Conservation (phyloP, 352 stramenopile species). For the Halophytophthora batemanensis region DNA sequence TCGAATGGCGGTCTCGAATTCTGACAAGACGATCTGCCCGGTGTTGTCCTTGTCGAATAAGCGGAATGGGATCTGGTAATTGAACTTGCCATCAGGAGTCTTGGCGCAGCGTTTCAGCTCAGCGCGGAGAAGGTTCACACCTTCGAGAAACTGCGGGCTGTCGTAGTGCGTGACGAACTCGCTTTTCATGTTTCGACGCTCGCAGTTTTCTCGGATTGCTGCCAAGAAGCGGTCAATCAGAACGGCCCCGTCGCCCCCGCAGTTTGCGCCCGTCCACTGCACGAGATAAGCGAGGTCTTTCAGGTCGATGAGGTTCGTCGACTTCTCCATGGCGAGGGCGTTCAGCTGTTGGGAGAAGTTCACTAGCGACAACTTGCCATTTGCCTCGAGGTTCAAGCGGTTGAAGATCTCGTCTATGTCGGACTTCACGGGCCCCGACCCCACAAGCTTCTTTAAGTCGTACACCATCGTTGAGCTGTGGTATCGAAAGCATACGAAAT, state of each 20-base stretch:
- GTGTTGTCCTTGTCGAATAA: conserved; percentile 74
- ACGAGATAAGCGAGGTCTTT: conserved; percentile 77
- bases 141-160: conserved; percentile 73
- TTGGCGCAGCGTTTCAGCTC: conserved; percentile 78
- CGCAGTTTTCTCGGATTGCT: conserved; percentile 57
- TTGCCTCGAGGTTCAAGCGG: conserved; percentile 66
- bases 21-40: conserved; percentile 62
- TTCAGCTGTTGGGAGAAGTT: conserved; percentile 62
- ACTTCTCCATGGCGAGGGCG: conserved; percentile 49
- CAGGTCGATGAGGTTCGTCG: conserved; percentile 44
- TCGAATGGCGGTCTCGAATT: conserved; percentile 66
- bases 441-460: conserved; percentile 69
- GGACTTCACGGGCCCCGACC: conserved; percentile 28
- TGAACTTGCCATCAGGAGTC: conserved; percentile 74
- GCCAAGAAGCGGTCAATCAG: conserved; percentile 77
- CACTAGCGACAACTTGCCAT: conserved; percentile 62
- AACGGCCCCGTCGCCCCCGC: conserved; percentile 55
- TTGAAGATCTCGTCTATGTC: conserved; percentile 58
- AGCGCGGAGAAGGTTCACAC: conserved; percentile 59
- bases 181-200: conserved; percentile 82
- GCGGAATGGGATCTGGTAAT: conserved; percentile 65
- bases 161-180: conserved; percentile 83
- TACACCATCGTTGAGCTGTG: conserved; percentile 59
- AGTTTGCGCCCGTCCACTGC: conserved; percentile 73
- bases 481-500: background rate